Base-by-base conservation (phyloP, 2,329 filamentous ascomycete species). In the Bipolaris victoriae region DNA sequence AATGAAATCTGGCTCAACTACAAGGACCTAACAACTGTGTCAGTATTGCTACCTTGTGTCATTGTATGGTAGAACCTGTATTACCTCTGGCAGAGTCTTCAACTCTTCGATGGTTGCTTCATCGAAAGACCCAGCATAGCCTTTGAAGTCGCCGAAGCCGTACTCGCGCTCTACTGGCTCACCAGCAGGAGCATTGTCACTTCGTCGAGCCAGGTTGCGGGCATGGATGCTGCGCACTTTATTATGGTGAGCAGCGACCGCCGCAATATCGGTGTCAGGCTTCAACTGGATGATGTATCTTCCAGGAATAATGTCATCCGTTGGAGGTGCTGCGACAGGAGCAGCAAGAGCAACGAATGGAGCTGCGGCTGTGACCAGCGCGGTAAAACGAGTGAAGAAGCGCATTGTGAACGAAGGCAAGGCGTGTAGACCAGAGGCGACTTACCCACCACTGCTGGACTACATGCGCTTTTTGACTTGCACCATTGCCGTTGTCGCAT, bases 241-340 rank as follows among this genome's bases (percentile, higher is more conserved):
- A 36, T 63, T 57, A 46, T 67, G 65, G 43, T 74, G 71, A 7
- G 65, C 58, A 7, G 61, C 63, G 16, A 74, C 61, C 0, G 66
- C 64, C 1, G 67, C 62, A 43, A 68, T 49, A 45, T 72, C 64
- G 3, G 64, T 63, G 10, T 70, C 70, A 13, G 76, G 70, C 68
- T 76, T 78, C 52, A 81, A 49, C 61, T 76, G 77, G 55, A 81
- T 70, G 52, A 81, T 78, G 66, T 78, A 81, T 70, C 78, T 79
- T 59, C 74, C 74, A 13, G 74, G 71, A 44, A 80, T 68, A 18
- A 66, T 31, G 13, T 61, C 57, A 35, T 58, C 47, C 2, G 53
- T 29, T 3, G 50, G 36, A 22, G 56, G 50, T 9, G 55, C 10
- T 7, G 39, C 33, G 5, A 70, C 41, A 7, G 71, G 70, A 40